These are phyloP conservation scores for Yamadazyma mexicana DNA, from an alignment of 1,139 yeast species.

Conservation along the genomic window DNA sequence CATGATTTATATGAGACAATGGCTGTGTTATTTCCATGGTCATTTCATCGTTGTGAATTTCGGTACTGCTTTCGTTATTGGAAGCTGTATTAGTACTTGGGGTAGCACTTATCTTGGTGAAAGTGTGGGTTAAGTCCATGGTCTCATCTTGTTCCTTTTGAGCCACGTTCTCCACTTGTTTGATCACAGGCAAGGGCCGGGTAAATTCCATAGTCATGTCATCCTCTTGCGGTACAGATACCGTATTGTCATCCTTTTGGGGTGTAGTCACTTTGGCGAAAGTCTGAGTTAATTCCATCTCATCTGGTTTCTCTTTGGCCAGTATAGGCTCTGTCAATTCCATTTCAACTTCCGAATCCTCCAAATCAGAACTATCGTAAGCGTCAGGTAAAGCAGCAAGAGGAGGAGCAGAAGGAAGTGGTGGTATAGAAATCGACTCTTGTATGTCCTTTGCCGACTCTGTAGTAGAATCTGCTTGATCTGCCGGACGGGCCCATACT, in stretches of 20 bases:
- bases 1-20: constrained; percentile 3
- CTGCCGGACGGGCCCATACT: too few species aligned
- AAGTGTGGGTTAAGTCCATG: constrained; percentile 18
- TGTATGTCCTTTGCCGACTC: too few species aligned
- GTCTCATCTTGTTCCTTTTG: constrained; percentile 5
- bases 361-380: constrained; percentile 5
- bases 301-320: constrained; percentile 7
- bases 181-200: constrained; percentile 5
- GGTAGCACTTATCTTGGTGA: constrained; percentile 5
- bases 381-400: neutral
- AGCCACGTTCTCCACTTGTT: neutral
- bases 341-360: constrained; percentile 21
- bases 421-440: neutral
- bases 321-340: constrained; percentile 19
- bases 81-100: too few species aligned
- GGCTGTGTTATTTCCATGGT: constrained; percentile 12
- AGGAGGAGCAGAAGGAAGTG: neutral
- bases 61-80: too few species aligned
- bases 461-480: too few species aligned
- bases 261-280: constrained; percentile 6
- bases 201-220: constrained; percentile 9
- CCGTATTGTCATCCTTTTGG: neutral
- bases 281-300: constrained; percentile 13
- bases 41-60: constrained; percentile 2
- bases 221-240: too few species aligned